Conservation (phyloP, 495 filamentous ascomycete species). For the Podospora bellae-mahoneyi region DNA sequence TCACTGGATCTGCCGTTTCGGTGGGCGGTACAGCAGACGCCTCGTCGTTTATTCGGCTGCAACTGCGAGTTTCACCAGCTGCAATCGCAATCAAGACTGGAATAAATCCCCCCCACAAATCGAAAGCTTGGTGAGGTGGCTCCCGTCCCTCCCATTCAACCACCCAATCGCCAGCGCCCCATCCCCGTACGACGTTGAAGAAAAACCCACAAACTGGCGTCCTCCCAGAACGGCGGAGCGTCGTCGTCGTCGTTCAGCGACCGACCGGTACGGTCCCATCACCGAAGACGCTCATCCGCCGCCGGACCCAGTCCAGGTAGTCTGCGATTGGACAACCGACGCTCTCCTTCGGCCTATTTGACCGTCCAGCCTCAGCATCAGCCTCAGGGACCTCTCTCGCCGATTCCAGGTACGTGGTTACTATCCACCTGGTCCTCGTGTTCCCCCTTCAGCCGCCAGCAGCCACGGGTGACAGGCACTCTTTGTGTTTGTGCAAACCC, state of each 20-base stretch:
- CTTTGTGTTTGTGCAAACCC: conserved; percentile 2
- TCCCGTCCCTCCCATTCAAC: background rate
- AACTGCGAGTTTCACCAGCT: background rate
- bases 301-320: conserved; percentile 12
- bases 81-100: background rate
- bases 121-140: background rate
- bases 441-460: conserved; percentile 14
- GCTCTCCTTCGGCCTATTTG: conserved; percentile 30
- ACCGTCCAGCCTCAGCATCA: conserved; percentile 39
- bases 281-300: conserved; percentile 41
- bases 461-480: conserved; percentile 3
- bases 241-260: conserved; percentile 45
- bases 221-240: conserved; percentile 35
- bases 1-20: conserved; percentile 4
- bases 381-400: conserved; percentile 34
- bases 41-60: background rate
- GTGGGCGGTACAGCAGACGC: conserved; percentile 7
- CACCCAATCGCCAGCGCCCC: background rate
- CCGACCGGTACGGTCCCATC: conserved; percentile 38
- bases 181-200: background rate
- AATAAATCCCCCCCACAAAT: background rate
- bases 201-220: conserved; percentile 36
- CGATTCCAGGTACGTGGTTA: conserved; percentile 42
- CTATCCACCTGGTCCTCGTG: conserved; percentile 10
- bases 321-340: conserved; percentile 35